Conservation (phyloP, 2,329 filamentous ascomycete genomes). For the Xylaria sp. region DNA sequence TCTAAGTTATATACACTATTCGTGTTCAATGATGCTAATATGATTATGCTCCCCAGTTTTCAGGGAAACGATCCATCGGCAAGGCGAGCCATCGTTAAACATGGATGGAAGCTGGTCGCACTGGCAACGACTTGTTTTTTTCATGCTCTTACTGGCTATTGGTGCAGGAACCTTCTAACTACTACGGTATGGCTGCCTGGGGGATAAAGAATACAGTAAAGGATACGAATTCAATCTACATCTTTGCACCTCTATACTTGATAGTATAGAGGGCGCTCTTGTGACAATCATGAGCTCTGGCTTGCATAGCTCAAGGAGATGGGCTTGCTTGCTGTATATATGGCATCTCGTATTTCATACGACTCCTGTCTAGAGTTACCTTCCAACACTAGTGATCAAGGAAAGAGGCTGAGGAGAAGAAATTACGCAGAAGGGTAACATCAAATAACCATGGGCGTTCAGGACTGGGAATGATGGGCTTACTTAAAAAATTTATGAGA, state of each 20-base stretch:
- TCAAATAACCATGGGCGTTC: constrained; percentile 26
- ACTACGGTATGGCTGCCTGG: neutral
- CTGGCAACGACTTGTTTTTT: neutral
- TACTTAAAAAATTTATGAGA: constrained; percentile 15
- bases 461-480: constrained; percentile 8
- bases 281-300: neutral
- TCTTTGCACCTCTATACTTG: neutral
- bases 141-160: neutral
- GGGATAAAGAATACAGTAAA: neutral
- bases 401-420: neutral
- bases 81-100: constrained; percentile 79
- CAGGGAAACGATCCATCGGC: constrained; percentile 93
- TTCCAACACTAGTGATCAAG: neutral
- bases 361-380: neutral
- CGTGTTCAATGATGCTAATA: constrained; percentile 46
- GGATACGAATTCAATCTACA: neutral
- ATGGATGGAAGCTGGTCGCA: neutral
- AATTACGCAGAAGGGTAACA: constrained; percentile 4
- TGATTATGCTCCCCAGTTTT: constrained; percentile 63
- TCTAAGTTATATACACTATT: constrained; percentile 13
- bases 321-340: constrained; percentile 14
- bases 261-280: neutral
- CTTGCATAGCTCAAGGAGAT: neutral
- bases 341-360: constrained; percentile 6
- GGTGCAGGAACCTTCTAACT: neutral